Percentiles rank a stretch among this genome's conserved stretches.
Evolutionary conservation across 306 rosid genomes (phyloP).

Genomic region (Fragaria nilgerrensis): DNA sequence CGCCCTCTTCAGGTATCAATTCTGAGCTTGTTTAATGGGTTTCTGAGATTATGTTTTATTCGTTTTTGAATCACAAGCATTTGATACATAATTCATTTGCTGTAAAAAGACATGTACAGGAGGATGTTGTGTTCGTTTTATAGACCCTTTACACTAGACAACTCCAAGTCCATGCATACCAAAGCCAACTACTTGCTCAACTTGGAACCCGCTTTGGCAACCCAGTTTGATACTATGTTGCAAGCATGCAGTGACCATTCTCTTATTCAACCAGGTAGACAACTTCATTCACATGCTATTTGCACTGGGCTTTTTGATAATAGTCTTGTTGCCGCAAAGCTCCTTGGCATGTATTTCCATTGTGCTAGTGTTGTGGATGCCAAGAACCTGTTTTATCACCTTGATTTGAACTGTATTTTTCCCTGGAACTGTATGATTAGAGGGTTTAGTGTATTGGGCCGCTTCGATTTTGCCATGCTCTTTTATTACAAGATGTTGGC

Average conservation of each 20-base stretch:
- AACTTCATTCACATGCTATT: slow-evolving; percentile 58
- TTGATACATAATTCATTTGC: not conserved
- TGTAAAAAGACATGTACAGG: slow-evolving; percentile 20
- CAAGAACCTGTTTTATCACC: slow-evolving; percentile 53
- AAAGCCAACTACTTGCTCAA: slow-evolving; percentile 22
- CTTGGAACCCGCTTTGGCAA: slow-evolving; percentile 27
- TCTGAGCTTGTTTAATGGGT: too few species aligned
- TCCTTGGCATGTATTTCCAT: slow-evolving; percentile 66
- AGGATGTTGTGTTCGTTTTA: slow-evolving; percentile 15
- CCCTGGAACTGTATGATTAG: slow-evolving; percentile 92
- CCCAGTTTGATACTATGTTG: slow-evolving; percentile 44
- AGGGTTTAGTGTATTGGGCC: slow-evolving; percentile 54
- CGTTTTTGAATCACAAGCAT: not conserved
- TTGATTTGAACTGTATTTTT: slow-evolving; percentile 43
- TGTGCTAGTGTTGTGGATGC: slow-evolving; percentile 53
- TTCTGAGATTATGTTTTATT: too few species aligned
- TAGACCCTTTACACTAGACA: slow-evolving; percentile 19
- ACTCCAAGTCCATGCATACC: slow-evolving; percentile 22
- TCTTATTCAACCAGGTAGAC: slow-evolving; percentile 51
- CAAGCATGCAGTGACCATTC: slow-evolving; percentile 43
- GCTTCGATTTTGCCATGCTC: slow-evolving; percentile 51
- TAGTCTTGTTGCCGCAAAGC: slow-evolving; percentile 35
- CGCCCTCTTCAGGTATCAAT: too few species aligned
- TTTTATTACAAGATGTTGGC: slow-evolving; percentile 83
- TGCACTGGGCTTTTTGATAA: slow-evolving; percentile 37